Evolutionary conservation across 1,284 basidiomycete species (phyloP).

Genomic region (Boletus mariae): DNA sequence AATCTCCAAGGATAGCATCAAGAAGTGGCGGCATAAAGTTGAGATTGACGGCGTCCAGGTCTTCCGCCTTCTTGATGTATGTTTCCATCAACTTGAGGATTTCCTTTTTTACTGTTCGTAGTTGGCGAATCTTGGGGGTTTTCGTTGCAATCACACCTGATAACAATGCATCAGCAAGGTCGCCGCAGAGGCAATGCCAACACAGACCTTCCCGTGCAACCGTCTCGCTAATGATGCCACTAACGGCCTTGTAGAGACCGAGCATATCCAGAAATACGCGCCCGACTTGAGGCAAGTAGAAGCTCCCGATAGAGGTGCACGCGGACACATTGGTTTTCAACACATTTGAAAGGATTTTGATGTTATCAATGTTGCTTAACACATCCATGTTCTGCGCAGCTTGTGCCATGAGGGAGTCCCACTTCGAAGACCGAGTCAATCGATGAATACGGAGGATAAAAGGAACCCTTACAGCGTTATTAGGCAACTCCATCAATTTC

Average conservation of each 20-base stretch:
- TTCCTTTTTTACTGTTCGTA: conserved; percentile 99
- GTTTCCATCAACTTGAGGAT: conserved; percentile 97
- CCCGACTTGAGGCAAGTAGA: conserved; percentile 96
- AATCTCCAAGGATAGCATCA: conserved; percentile 96
- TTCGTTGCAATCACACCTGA: conserved; percentile 90
- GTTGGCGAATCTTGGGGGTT: conserved; percentile 92
- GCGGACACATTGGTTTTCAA: conserved; percentile 99
- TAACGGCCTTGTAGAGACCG: conserved; percentile 96
- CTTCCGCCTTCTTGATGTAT: conserved; percentile 95
- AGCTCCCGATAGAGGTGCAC: conserved; percentile 94
- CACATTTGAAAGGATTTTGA: conserved; percentile 96
- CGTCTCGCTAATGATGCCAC: conserved; percentile 94
- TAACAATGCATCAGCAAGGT: conserved; percentile 4
- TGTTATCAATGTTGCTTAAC: conserved; percentile 87
- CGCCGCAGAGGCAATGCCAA: background rate
- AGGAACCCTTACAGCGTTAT: conserved; percentile 75
- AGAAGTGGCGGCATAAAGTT: conserved; percentile 95
- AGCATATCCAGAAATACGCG: conserved; percentile 99
- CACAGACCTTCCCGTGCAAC: conserved; percentile 79
- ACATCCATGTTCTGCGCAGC: conserved; percentile 94
- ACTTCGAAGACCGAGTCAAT: conserved; percentile 46
- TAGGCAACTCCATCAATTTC: conserved; percentile 97
- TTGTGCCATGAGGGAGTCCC: conserved; percentile 97
- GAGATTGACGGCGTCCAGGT: conserved; percentile 87
- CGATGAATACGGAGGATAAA: background rate